phyloP scores from a whole-genome alignment of 2,329 filamentous ascomycete species.

The Cytospora piceae region DNA sequence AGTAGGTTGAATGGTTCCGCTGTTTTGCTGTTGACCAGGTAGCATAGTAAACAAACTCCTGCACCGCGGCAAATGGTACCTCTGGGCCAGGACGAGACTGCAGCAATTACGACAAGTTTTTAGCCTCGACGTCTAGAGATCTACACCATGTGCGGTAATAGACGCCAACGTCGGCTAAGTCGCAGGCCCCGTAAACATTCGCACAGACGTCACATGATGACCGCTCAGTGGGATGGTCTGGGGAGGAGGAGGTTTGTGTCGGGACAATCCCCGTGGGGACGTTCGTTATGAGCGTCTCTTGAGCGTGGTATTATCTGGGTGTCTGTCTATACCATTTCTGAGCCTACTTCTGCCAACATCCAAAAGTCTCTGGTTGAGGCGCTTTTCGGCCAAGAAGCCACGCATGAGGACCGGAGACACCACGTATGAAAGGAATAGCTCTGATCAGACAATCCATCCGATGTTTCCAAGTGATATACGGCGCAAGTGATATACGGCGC shows the following conservation, averaged over 20 bases:
- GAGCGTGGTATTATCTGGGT: neutral
- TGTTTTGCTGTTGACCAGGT: slow-evolving; percentile 9
- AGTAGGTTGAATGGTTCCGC: neutral
- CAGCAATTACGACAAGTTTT: neutral
- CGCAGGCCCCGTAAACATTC: neutral
- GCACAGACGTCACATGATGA: neutral
- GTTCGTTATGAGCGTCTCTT: neutral
- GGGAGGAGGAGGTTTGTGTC: too few species aligned
- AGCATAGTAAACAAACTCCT: neutral
- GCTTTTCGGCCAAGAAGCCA: neutral
- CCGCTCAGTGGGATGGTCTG: neutral
- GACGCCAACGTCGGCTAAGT: neutral
- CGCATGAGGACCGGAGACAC: neutral
- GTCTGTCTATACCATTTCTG: neutral
- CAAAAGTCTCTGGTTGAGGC: neutral
- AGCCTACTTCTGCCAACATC: neutral
- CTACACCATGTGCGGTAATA: neutral
- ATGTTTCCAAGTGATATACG: neutral
- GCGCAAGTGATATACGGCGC: neutral
- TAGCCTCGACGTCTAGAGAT: neutral
- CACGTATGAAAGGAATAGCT: neutral
- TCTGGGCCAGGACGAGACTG: neutral
- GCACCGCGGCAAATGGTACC: neutral
- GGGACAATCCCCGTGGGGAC: neutral
- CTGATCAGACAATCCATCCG: neutral